Base-by-base conservation (phyloP, 140 eudicot species). In the Ambrosia hybrid region DNA sequence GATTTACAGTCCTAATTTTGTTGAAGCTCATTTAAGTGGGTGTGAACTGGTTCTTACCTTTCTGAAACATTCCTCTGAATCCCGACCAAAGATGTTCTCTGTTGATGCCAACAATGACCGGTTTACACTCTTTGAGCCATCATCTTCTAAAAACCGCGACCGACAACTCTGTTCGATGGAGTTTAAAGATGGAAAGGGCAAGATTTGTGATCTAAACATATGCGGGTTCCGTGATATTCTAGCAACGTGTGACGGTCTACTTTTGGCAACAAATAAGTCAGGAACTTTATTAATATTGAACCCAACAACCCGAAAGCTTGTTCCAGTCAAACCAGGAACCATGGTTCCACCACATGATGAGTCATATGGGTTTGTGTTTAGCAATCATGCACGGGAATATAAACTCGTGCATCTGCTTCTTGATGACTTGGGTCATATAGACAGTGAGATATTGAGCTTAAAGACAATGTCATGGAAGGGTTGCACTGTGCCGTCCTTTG, bases 281-380 rank as follows among this genome's bases (percentile, higher is more conserved):
- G 72, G 74, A 45, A 41, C 68, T 26, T 69, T 84, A 33, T 26
- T 84, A 51, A 51, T 84, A 39, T 53, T 84, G 64, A 84, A 84
- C 67, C 88, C 88, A 13, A 56, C 78, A 52, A 84, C 88, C 37
- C 67, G 88, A 46, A 84, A 84, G 69, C 67, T 80, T 43, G 75
- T 69, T 9, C 56, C 65, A 17, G 30, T 84, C 53, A 76, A 82
- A 72, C 57, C 75, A 12, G 85, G 88, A 61, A 84, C 88, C 15
- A 68, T 71, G 15, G 88, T 56, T 43, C 72, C 30, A 43, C 33
- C 5, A 4, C 56, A 12, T 11, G 62, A 79, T 7, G 88, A 84
- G 62, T 84, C 88, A 30, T 84, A 72, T 3, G 88, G 85, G 63
- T 81, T 84, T 57, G 78, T 76, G 34, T 80, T 76, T 51, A 77